Conservation (phyloP, 345 rosid species). For the Pugionium dolabratum region DNA sequence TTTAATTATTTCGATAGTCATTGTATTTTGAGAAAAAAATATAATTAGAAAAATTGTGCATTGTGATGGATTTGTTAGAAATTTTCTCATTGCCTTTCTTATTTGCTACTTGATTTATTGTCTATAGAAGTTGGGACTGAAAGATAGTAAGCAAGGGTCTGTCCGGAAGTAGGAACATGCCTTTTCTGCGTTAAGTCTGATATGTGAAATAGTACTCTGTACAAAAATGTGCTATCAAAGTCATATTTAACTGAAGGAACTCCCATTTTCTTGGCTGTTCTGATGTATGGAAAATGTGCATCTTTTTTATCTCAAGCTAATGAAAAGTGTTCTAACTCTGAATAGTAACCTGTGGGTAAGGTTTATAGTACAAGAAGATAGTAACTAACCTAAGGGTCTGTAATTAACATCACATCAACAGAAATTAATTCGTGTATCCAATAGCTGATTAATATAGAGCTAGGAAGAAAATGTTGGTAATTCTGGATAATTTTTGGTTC, state of each 20-base stretch:
- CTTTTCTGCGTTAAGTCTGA: background rate
- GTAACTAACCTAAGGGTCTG: background rate
- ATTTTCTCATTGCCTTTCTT: constrained; percentile 13
- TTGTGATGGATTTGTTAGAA: background rate
- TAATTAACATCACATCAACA: background rate
- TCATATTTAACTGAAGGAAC: background rate
- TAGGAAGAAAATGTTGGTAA: background rate
- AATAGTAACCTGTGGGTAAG: background rate
- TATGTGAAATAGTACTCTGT: background rate
- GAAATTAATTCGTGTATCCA: background rate
- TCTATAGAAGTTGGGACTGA: constrained; percentile 14
- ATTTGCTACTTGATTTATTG: background rate
- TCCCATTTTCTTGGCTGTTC: background rate
- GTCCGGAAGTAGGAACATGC: constrained; percentile 5
- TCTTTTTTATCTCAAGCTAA: constrained; percentile 5
- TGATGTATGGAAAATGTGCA: constrained; percentile 6
- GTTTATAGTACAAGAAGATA: background rate
- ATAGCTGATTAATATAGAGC: background rate
- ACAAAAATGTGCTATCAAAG: background rate
- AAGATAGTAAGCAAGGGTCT: constrained; percentile 1
- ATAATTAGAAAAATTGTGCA: background rate
- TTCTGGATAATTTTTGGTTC: background rate
- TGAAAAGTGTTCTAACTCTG: background rate
- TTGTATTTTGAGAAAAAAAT: too few relatives aligned
- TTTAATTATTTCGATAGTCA: too few relatives aligned